Percentiles rank a stretch among this genome's conserved stretches.
These are phyloP conservation scores for Phytophthora fragariaefolia DNA, from an alignment of 352 stramenopile genomes.

Conservation along the genomic window DNA sequence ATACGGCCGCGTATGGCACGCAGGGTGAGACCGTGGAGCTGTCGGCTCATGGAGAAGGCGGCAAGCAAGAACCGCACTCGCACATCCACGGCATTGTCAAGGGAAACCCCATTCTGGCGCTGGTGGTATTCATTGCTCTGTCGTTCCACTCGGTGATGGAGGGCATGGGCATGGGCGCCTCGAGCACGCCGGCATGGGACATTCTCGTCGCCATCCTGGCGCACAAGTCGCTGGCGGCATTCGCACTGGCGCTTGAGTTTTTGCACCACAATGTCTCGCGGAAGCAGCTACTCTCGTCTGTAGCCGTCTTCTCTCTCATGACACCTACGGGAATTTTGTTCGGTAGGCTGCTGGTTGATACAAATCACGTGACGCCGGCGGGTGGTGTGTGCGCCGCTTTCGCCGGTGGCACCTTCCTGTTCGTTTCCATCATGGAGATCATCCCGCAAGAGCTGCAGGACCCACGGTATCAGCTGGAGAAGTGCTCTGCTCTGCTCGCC, in stretches of 20 bases:
- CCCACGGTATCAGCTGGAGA: conserved; percentile 50
- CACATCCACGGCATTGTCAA: conserved; percentile 75
- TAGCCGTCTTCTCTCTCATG: conserved; percentile 79
- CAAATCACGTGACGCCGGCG: conserved; percentile 47
- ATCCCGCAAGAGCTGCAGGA: conserved; percentile 82
- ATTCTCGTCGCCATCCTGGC: conserved; percentile 83
- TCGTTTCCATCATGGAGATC: conserved; percentile 83
- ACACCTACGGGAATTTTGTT: conserved; percentile 74
- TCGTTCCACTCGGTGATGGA: conserved; percentile 90
- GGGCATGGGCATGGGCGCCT: conserved; percentile 81
- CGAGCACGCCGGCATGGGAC: conserved; percentile 66
- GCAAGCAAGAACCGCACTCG: conserved; percentile 46
- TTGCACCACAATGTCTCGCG: conserved; percentile 61
- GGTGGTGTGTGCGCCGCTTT: conserved; percentile 78
- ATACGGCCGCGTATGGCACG: conserved; percentile 37
- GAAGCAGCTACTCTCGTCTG: conserved; percentile 46
- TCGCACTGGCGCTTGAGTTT: conserved; percentile 77
- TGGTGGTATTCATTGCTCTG: conserved; percentile 81
- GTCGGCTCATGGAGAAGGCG: conserved; percentile 2
- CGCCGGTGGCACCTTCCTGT: conserved; percentile 83
- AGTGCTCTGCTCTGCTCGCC: conserved; percentile 60
- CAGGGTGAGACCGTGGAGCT: conserved; percentile 21
- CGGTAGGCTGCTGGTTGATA: conserved; percentile 58
- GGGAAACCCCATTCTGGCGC: conserved; percentile 61
- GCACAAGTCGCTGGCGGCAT: conserved; percentile 83